Conservation (phyloP, 805 yeast genomes). For the Nakazawaea anatomiae region DNA sequence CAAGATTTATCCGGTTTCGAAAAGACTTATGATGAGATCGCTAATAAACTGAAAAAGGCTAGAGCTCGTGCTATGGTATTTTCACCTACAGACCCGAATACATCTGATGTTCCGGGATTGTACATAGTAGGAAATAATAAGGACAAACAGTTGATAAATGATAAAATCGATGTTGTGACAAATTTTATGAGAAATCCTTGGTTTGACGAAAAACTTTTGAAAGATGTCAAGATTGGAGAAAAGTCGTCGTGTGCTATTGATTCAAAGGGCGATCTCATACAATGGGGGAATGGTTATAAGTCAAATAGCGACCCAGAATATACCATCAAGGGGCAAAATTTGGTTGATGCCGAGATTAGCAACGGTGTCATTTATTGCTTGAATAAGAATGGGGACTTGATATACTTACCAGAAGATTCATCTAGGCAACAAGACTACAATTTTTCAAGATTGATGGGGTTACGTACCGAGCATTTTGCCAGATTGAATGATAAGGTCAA, state of each 20-base stretch:
- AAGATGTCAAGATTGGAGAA: conserved; percentile 49
- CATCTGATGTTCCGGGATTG: conserved; percentile 46
- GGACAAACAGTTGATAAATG: conserved; percentile 26
- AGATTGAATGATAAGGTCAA: conserved; percentile 2
- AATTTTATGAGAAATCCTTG: conserved; percentile 55
- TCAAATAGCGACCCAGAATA: conserved; percentile 24
- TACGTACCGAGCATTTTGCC: background rate
- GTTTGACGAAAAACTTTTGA: conserved; percentile 57
- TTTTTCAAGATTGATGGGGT: conserved; percentile 11
- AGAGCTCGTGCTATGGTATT: conserved; percentile 15
- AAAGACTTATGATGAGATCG: conserved; percentile 28
- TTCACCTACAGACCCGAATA: conserved; percentile 27
- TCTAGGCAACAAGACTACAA: conserved; percentile 14
- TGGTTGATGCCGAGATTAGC: conserved; percentile 42
- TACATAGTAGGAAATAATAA: conserved; percentile 60
- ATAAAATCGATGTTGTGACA: conserved; percentile 27
- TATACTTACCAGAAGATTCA: conserved; percentile 26
- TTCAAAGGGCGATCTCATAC: conserved; percentile 64
- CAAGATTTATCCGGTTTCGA: conserved; percentile 30
- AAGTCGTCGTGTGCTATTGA: conserved; percentile 54
- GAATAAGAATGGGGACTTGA: conserved; percentile 39
- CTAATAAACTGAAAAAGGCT: conserved; percentile 16
- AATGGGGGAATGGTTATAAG: conserved; percentile 52
- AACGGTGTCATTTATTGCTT: conserved; percentile 48
- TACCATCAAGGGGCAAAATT: conserved; percentile 41